Evolutionary conservation across 2,329 filamentous ascomycete species (phyloP).

Genomic region (Claviceps pazoutovae): DNA sequence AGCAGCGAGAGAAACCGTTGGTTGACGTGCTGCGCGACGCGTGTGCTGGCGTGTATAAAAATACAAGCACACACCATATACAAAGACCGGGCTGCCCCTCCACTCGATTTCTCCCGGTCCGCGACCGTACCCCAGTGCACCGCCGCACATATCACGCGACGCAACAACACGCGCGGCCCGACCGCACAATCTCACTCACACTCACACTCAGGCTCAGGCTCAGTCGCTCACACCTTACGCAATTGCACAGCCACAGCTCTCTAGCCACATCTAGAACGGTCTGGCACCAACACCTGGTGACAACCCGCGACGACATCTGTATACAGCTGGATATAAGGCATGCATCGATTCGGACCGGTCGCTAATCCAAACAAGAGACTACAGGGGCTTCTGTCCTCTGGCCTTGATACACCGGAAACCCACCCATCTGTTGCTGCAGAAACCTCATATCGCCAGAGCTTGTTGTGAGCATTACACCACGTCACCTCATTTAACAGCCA

Average conservation of each 20-base stretch:
- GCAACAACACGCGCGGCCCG: not conserved
- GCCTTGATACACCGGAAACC: not conserved
- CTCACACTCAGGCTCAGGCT: not conserved
- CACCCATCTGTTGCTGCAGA: not conserved
- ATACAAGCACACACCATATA: constrained; percentile 30
- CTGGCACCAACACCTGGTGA: not conserved
- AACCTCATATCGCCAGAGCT: not conserved
- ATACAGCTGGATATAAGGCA: not conserved
- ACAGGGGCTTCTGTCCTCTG: not conserved
- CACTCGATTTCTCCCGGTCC: constrained; percentile 23
- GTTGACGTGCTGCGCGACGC: constrained; percentile 12
- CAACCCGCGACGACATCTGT: not conserved
- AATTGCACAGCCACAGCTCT: constrained; percentile 1
- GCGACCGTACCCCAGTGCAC: constrained; percentile 9
- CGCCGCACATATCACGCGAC: not conserved
- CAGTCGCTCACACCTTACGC: not conserved
- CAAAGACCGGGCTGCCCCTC: constrained; percentile 29
- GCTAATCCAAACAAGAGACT: not conserved
- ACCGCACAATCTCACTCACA: not conserved
- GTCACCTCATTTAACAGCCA: not conserved
- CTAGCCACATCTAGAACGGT: not conserved
- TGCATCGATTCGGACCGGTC: not conserved
- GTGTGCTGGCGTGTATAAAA: constrained; percentile 28
- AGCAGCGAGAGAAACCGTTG: constrained; percentile 20
- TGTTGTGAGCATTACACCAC: not conserved